These are phyloP conservation scores for Tolypocladium cylindrosporum DNA, from an alignment of 2,329 filamentous ascomycete genomes.

Conservation along the genomic window DNA sequence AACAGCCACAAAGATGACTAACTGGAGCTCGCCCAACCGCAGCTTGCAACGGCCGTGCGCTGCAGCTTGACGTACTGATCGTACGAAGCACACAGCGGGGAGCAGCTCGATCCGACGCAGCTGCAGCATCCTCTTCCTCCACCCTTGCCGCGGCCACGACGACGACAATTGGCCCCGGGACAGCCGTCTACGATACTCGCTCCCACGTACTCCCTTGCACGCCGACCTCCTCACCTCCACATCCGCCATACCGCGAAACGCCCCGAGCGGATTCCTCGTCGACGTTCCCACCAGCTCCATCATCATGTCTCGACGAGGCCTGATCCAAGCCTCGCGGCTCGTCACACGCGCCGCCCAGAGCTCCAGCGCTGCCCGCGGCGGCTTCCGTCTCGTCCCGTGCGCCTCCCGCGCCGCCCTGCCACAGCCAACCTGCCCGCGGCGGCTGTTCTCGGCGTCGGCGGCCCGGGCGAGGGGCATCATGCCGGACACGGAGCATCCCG, in stretches of 20 bases:
- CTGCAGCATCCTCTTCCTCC: not conserved
- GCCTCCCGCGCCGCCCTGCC: not conserved
- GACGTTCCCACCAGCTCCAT: not conserved
- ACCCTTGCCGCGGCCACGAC: not conserved
- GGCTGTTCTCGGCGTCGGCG: slow-evolving; percentile 19
- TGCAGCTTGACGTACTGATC: slow-evolving; percentile 3
- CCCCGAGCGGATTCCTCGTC: not conserved
- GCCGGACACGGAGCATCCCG: slow-evolving; percentile 47
- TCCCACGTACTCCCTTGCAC: not conserved
- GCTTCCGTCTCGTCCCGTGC: slow-evolving; percentile 9
- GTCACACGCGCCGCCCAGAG: slow-evolving; percentile 22
- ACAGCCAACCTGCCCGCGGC: slow-evolving; percentile 8
- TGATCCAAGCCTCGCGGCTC: slow-evolving; percentile 27
- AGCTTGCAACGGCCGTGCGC: not conserved
- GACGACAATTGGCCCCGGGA: not conserved
- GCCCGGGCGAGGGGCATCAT: slow-evolving; percentile 39
- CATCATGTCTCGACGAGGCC: slow-evolving; percentile 20
- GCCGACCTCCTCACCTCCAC: not conserved
- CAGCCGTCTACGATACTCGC: not conserved
- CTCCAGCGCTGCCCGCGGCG: slow-evolving; percentile 12
- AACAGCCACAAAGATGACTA: not conserved
- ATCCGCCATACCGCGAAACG: not conserved
- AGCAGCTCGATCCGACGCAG: not conserved
- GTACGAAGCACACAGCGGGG: not conserved
- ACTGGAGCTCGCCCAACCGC: not conserved